Percentiles rank a stretch among this genome's conserved stretches.
Conservation (phyloP, 1,139 yeast species). For the Wickerhamomyces sp. region DNA sequence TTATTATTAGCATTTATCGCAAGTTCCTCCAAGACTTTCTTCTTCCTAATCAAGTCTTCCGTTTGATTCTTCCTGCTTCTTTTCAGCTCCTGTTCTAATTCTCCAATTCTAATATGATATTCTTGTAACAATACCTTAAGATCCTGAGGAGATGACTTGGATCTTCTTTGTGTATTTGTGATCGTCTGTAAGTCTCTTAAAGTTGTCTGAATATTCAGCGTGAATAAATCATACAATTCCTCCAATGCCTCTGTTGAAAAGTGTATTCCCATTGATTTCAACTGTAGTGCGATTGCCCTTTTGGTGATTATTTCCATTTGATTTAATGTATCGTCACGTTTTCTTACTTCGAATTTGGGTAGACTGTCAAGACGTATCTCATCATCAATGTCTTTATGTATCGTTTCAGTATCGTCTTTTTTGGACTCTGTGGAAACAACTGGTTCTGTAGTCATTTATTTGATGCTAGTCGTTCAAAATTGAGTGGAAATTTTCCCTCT, state of each 20-base stretch:
- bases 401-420: background rate
- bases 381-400: background rate
- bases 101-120: conserved; percentile 39
- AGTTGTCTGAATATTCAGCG: conserved; percentile 45
- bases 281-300: conserved; percentile 29
- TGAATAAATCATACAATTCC: conserved; percentile 43
- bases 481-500: too few species aligned
- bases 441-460: background rate
- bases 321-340: conserved; percentile 7
- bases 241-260: conserved; percentile 42
- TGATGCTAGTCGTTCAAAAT: too few species aligned
- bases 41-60: conserved; percentile 6
- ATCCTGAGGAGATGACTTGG: conserved; percentile 55
- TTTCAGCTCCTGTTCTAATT: conserved; percentile 39
- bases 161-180: conserved; percentile 66
- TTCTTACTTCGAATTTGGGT: background rate
- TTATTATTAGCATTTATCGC: conserved; percentile 11
- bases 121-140: conserved; percentile 43
- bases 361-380: background rate
- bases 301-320: conserved; percentile 20
- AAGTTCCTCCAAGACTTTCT: conserved; percentile 8
- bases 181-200: conserved; percentile 44
- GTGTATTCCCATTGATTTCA: conserved; percentile 35
- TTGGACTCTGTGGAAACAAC: background rate
- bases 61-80: conserved; percentile 17